Evolutionary conservation across 805 yeast genomes (phyloP).

Genomic region (Kazachstania taianensis): DNA sequence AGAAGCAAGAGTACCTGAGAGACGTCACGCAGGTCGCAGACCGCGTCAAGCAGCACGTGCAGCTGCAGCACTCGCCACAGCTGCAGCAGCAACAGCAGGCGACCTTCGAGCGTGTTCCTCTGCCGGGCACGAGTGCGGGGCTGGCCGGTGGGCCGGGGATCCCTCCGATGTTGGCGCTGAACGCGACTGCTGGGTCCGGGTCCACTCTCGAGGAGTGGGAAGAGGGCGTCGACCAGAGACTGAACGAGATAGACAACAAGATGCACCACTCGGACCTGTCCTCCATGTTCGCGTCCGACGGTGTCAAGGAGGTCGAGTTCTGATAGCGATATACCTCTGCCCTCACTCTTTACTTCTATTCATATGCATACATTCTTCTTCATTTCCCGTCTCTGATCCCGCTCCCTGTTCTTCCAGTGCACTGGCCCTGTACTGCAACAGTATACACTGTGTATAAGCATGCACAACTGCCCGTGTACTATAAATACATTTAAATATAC

Average conservation of each 20-base stretch:
- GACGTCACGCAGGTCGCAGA: constrained; percentile 7
- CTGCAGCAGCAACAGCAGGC: constrained; percentile 2
- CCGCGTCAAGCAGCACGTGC: constrained; percentile 9
- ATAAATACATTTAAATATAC: too few relatives aligned
- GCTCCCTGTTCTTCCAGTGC: too few relatives aligned
- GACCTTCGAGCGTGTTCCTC: constrained; percentile 28
- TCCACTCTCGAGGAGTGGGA: constrained; percentile 35
- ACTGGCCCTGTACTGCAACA: too few relatives aligned
- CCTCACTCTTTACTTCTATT: too few relatives aligned
- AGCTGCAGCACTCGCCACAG: constrained; percentile 7
- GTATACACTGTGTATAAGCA: too few relatives aligned
- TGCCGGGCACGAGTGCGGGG: constrained; percentile 27
- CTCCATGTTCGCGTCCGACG: constrained; percentile 10
- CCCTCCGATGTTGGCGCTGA: constrained; percentile 29
- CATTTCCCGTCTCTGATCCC: too few relatives aligned
- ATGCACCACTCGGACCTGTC: constrained; percentile 16
- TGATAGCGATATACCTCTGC: constrained; percentile 2
- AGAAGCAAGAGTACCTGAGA: constrained; percentile 8
- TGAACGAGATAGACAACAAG: constrained; percentile 27
- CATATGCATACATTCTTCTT: neutral
- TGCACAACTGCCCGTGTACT: too few relatives aligned
- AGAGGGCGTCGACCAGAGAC: constrained; percentile 28
- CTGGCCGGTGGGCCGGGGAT: constrained; percentile 22
- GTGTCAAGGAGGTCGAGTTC: constrained; percentile 9
- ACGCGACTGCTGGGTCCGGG: constrained; percentile 25